phyloP scores from a whole-genome alignment of 139 green algal species.

The Volvox reticuliferus region DNA sequence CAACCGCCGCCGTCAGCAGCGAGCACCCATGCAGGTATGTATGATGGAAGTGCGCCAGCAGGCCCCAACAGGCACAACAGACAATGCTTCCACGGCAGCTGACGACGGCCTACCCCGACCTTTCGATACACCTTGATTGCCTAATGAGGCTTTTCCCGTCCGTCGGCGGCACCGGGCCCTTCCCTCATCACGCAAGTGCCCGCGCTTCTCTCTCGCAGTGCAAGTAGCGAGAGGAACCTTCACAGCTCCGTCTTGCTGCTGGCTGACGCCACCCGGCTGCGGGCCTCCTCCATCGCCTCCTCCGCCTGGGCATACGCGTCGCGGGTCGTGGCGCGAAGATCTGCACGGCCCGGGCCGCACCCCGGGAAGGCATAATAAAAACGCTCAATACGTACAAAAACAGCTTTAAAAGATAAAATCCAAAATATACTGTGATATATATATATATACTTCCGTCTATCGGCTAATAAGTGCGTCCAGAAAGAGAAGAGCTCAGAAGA shows the following conservation, averaged over 20 bases:
- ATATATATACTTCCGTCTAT: neutral
- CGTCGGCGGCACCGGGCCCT: neutral
- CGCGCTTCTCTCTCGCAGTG: neutral
- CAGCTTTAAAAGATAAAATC: neutral
- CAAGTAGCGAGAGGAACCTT: neutral
- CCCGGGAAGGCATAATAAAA: neutral
- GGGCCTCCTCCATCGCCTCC: slow-evolving; percentile 18
- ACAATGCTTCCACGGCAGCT: neutral
- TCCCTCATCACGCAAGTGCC: neutral
- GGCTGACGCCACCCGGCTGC: neutral
- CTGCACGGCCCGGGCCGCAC: neutral
- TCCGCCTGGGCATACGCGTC: slow-evolving; percentile 12
- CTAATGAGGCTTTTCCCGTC: too few species aligned
- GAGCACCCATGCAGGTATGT: too few species aligned
- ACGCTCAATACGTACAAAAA: neutral
- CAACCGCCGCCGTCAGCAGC: too few species aligned
- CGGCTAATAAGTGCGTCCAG: neutral
- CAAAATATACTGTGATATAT: neutral
- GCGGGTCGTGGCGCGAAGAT: neutral
- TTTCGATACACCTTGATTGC: neutral
- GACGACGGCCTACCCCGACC: neutral
- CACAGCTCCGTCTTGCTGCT: slow-evolving; percentile 24
- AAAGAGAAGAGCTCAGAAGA: too few species aligned
- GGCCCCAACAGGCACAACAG: too few species aligned
- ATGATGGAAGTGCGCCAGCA: too few species aligned